Base-by-base conservation (phyloP, 306 rosid genomes). In the Acacia confusa region DNA sequence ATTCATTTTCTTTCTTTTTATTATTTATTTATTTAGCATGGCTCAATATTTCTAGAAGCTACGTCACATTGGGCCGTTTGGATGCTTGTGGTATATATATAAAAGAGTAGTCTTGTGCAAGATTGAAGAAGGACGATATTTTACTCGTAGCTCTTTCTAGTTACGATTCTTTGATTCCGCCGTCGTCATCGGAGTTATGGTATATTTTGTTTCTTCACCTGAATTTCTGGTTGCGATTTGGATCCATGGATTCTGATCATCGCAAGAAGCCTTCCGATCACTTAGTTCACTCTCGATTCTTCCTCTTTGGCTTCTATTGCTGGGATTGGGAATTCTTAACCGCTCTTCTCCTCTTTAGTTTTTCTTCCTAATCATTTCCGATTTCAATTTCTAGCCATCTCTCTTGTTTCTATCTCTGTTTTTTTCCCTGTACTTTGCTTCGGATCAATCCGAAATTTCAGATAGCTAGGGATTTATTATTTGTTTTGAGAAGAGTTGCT, bases 261-360 rank as follows among this genome's bases (percentile, higher is more conserved):
- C 83, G 63, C 48, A 75, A 74, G 55, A 84, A 76, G 43, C 86
- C 85, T 76, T 74, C 82, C 13, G 69, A 81, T 75, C 76, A 81
- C 30, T 71, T 82, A 27, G 83, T 81, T 58, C 94, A 86, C 79
- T 89, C 87, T 76, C 88, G 84, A 25, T 90, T 87, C 81, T 91
- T 88, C 72, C 94, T 89, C 58, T 85, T 85, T 72, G 97, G 97
- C 4, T 95, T 95, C 84, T 95, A 91, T 85, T 95, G 99, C 78
- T 95, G 99, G 98, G 94, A 73, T 69, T 95, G 99, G 99, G 97
- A 95, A 41, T 95, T 95, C 84, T 85, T 95, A 74, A 90, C 98
- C 22, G 98, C 99, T 71, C 97, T 93, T 12, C 92, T 95, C 60
- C 97, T 95, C 22, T 95, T 95, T 40, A 90, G 97, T 86, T 85